phyloP scores from a whole-genome alignment of 495 filamentous ascomycete species.

The Lentithecium fluviatile region DNA sequence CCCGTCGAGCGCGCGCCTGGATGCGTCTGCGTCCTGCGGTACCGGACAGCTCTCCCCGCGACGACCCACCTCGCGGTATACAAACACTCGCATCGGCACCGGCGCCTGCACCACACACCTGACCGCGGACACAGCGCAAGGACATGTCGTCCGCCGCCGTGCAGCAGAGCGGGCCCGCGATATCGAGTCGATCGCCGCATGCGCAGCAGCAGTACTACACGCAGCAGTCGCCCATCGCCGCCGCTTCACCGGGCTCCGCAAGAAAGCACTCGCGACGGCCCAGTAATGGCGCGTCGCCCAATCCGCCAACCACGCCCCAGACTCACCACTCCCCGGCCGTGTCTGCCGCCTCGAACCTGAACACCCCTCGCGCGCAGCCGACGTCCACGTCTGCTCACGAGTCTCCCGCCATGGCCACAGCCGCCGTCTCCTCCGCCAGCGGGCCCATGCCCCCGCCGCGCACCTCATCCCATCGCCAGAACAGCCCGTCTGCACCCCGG shows the following conservation, averaged over 20 bases:
- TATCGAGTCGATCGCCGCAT: constrained; percentile 34
- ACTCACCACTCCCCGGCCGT: constrained; percentile 37
- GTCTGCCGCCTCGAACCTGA: constrained; percentile 45
- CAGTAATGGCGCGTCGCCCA: constrained; percentile 53
- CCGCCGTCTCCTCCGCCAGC: constrained; percentile 35
- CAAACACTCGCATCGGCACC: neutral
- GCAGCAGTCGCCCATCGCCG: constrained; percentile 40
- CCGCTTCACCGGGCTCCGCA: constrained; percentile 49
- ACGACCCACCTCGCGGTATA: neutral
- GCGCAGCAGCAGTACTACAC: constrained; percentile 43
- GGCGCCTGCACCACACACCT: neutral
- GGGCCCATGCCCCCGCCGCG: constrained; percentile 57
- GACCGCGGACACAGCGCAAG: neutral
- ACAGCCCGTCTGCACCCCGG: constrained; percentile 25
- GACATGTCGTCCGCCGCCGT: constrained; percentile 43
- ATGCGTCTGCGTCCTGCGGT: neutral
- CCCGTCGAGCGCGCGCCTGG: neutral
- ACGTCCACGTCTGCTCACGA: constrained; percentile 44
- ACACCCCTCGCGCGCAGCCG: constrained; percentile 46
- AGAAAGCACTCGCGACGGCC: constrained; percentile 53
- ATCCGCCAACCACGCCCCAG: constrained; percentile 47
- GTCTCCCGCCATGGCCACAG: constrained; percentile 47
- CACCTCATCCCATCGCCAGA: constrained; percentile 56
- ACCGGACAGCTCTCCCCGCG: no score
- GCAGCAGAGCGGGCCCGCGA: constrained; percentile 38